phyloP scores from a whole-genome alignment of 2,329 filamentous ascomycete species.

The Nigrospora osmanthi region DNA sequence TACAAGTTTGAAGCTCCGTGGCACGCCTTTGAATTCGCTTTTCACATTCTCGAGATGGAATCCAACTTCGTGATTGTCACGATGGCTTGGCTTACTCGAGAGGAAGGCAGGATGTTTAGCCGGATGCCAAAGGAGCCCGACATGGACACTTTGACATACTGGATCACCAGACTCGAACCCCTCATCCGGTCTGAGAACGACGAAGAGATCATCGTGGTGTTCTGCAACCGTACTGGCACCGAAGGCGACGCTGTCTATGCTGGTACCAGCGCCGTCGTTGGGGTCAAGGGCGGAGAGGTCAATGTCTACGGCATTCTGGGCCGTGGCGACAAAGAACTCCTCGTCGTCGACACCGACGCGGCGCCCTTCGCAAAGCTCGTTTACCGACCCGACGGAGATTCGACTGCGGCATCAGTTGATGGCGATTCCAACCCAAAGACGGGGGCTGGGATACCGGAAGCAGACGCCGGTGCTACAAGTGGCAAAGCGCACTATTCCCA shows the following conservation, averaged over 20 bases:
- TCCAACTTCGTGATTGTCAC: constrained; percentile 60
- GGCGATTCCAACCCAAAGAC: too few relatives aligned
- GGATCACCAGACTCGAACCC: constrained; percentile 65
- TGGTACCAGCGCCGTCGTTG: constrained; percentile 65
- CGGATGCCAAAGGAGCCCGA: constrained; percentile 52
- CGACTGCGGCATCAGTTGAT: too few relatives aligned
- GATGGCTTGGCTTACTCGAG: constrained; percentile 71
- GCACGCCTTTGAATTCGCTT: constrained; percentile 42
- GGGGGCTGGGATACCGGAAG: too few relatives aligned
- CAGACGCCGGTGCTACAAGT: too few relatives aligned
- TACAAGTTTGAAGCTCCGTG: constrained; percentile 44
- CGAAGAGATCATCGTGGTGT: constrained; percentile 59
- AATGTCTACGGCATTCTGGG: constrained; percentile 63
- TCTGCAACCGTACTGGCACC: constrained; percentile 62
- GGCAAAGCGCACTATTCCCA: too few relatives aligned
- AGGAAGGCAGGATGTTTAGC: constrained; percentile 36
- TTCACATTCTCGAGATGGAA: constrained; percentile 45
- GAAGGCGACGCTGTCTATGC: constrained; percentile 63
- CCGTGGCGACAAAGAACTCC: constrained; percentile 58
- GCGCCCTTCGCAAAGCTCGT: constrained; percentile 38
- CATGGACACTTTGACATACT: constrained; percentile 67
- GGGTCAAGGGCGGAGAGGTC: constrained; percentile 57
- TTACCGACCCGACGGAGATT: constrained; percentile 14
- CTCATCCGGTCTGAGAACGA: constrained; percentile 41
- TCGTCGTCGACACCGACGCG: constrained; percentile 57